phyloP scores from a whole-genome alignment of 768 basidiomycete species.

The Hysterangium stoloniferum region DNA sequence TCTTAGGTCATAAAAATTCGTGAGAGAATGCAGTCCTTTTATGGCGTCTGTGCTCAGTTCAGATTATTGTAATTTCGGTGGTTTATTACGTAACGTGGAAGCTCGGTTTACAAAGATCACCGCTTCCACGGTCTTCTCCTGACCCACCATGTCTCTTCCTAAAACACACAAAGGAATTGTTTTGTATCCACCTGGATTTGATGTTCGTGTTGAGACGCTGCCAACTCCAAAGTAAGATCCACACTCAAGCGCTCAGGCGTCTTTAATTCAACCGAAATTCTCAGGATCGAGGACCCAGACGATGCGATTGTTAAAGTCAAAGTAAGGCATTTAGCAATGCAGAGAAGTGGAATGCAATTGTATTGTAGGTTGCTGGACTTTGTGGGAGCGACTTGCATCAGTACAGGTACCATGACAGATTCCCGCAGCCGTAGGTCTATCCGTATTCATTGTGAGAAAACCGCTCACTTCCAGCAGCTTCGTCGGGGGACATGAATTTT shows the following conservation, averaged over 20 bases:
- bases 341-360: background rate
- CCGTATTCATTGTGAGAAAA: slow-evolving; percentile 7
- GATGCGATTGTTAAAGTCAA: slow-evolving; percentile 73
- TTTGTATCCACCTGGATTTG: slow-evolving; percentile 12
- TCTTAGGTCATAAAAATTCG: too few relatives aligned
- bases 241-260: background rate
- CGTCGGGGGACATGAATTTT: slow-evolving; percentile 70
- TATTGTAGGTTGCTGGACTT: slow-evolving; percentile 20
- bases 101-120: too few relatives aligned
- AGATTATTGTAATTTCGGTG: too few relatives aligned
- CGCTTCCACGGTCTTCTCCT: too few relatives aligned
- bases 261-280: background rate
- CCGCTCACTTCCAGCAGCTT: slow-evolving; percentile 31
- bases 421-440: slow-evolving; percentile 42
- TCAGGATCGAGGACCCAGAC: slow-evolving; percentile 62
- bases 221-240: slow-evolving; percentile 7
- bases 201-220: slow-evolving; percentile 10
- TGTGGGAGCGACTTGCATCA: slow-evolving; percentile 64
- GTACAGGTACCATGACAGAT: slow-evolving; percentile 56
- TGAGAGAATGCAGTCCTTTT: too few relatives aligned
- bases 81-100: too few relatives aligned
- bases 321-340: slow-evolving; percentile 28
- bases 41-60: too few relatives aligned
- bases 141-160: slow-evolving; percentile 6
- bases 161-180: slow-evolving; percentile 11